A percentile compares a stretch with the other conserved stretches of the same genome.
These are phyloP conservation scores for Vicia faba DNA, from an alignment of 306 rosid genomes.

Conservation along the genomic window DNA sequence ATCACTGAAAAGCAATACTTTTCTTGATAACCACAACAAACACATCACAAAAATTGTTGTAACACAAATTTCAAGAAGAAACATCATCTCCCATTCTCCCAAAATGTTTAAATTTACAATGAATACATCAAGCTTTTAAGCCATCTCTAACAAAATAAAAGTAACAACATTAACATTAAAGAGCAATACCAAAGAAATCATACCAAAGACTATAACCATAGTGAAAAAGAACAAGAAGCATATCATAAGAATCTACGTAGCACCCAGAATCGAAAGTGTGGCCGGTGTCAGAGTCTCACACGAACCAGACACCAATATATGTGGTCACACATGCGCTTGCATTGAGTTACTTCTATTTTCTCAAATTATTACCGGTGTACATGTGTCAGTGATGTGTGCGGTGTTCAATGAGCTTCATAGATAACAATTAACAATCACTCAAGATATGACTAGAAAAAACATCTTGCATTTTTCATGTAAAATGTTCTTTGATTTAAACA, in stretches of 20 bases:
- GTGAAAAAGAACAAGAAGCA: neutral
- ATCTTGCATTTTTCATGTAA: neutral
- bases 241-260: neutral
- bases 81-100: slow-evolving; percentile 20
- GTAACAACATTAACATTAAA: neutral
- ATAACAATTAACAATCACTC: slow-evolving; percentile 8
- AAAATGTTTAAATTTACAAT: slow-evolving; percentile 1
- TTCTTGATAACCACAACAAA: slow-evolving; percentile 22
- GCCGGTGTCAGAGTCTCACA: neutral
- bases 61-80: slow-evolving; percentile 2
- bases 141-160: neutral
- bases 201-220: neutral
- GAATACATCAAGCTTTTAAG: neutral
- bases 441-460: neutral
- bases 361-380: neutral
- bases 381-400: neutral
- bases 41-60: neutral
- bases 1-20: slow-evolving; percentile 17
- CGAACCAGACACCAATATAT: neutral
- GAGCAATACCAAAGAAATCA: neutral
- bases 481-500: slow-evolving; percentile 18
- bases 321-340: neutral
- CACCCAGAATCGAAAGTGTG: neutral
- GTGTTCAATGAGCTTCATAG: neutral
- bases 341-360: neutral